Percentiles rank a stretch among this genome's conserved stretches.
These are phyloP conservation scores for Hypoxylon fragiforme DNA, from an alignment of 495 filamentous ascomycete genomes.

Conservation along the genomic window DNA sequence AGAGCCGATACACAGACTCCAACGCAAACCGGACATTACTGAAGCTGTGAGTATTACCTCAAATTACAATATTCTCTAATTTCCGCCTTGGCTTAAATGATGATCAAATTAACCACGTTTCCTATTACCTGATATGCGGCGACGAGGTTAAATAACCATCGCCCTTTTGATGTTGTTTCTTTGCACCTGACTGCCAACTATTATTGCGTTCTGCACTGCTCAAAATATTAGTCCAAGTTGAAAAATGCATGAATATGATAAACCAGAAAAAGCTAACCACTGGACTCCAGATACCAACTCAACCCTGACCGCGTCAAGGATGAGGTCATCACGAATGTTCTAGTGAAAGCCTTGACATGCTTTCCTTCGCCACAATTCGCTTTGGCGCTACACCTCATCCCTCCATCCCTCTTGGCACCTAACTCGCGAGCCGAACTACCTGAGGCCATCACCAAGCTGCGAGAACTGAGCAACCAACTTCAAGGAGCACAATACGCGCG, in stretches of 20 bases:
- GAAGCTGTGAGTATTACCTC: conserved; percentile 80
- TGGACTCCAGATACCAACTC: conserved; percentile 84
- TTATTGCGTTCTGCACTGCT: conserved; percentile 6
- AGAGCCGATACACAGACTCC: conserved; percentile 88
- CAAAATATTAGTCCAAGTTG: too few relatives aligned
- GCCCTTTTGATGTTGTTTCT: conserved; percentile 54
- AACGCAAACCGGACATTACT: conserved; percentile 94
- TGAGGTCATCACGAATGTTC: conserved; percentile 96
- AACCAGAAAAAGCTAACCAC: conserved; percentile 21
- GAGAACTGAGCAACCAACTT: conserved; percentile 79
- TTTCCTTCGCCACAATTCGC: conserved; percentile 97
- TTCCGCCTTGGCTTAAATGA: conserved; percentile 53
- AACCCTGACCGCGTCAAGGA: conserved; percentile 97
- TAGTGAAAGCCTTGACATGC: conserved; percentile 95
- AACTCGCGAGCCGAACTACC: conserved; percentile 61
- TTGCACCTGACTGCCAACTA: conserved; percentile 62
- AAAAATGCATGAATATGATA: too few relatives aligned
- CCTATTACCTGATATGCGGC: conserved; percentile 88
- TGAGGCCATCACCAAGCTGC: conserved; percentile 89
- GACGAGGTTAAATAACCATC: conserved; percentile 50
- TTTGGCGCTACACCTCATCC: conserved; percentile 89
- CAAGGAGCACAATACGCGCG: conserved; percentile 80
- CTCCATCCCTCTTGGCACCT: conserved; percentile 46
- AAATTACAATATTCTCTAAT: not conserved
- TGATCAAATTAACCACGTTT: conserved; percentile 85